phyloP scores from a whole-genome alignment of 2,329 filamentous ascomycete species.

The Ophiostoma populinum region DNA sequence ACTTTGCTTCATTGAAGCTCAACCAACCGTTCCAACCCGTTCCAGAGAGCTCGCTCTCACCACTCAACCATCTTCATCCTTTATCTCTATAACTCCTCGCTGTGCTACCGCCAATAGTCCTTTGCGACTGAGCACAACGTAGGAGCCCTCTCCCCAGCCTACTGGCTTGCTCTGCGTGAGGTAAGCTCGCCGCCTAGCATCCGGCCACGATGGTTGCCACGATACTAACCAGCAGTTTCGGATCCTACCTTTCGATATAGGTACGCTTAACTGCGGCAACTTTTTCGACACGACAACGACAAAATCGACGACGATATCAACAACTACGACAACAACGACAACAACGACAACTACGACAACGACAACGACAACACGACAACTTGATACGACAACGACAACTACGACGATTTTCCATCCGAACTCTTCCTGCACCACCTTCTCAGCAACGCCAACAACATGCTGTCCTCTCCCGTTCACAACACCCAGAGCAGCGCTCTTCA shows the following conservation, averaged over 20 bases:
- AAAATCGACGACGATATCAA: constrained; percentile 6
- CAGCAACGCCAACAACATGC: constrained; percentile 14
- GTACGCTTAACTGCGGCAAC: constrained; percentile 33
- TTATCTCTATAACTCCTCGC: constrained; percentile 1
- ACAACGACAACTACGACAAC: constrained; percentile 8
- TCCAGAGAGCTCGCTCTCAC: background rate
- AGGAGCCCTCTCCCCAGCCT: constrained; percentile 42
- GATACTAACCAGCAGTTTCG: constrained; percentile 14
- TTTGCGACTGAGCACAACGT: constrained; percentile 30
- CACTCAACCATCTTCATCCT: constrained; percentile 10
- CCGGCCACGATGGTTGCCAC: background rate
- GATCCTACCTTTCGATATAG: constrained; percentile 19
- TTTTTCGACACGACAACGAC: constrained; percentile 18
- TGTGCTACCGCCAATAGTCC: constrained; percentile 18
- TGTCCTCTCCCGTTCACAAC: constrained; percentile 35
- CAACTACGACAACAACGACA: constrained; percentile 5
- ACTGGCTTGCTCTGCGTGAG: constrained; percentile 75
- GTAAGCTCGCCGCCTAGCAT: constrained; percentile 25
- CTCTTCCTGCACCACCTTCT: constrained; percentile 10
- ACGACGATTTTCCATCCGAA: constrained; percentile 13
- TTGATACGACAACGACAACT: constrained; percentile 6
- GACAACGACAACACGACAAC: no score
- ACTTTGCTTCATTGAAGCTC: background rate
- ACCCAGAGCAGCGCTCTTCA: constrained; percentile 37
- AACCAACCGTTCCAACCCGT: constrained; percentile 1